Conservation (phyloP, 176 grass and related monocot genomes). For the Musa schizocarpa region DNA sequence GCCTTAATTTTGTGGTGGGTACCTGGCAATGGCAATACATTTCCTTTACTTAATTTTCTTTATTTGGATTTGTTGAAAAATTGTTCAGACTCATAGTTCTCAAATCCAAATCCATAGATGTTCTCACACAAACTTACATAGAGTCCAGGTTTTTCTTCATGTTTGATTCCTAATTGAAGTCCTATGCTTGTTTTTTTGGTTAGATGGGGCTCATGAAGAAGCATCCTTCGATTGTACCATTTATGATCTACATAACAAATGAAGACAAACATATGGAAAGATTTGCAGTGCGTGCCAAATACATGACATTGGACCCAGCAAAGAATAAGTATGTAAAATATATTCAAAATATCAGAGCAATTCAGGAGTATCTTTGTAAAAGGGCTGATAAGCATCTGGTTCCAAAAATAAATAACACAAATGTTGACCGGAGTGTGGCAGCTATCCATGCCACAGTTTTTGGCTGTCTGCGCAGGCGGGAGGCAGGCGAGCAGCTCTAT, state of each 20-base stretch:
- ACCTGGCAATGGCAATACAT: constrained; percentile 12
- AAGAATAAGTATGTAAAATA: constrained; percentile 98
- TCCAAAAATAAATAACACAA: constrained; percentile 94
- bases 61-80: not conserved
- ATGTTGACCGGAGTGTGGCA: constrained; percentile 76
- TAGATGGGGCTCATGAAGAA: constrained; percentile 99
- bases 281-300: constrained; percentile 88
- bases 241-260: constrained; percentile 91
- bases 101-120: too few relatives aligned
- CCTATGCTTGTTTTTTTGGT: not conserved
- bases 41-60: not conserved
- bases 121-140: not conserved
- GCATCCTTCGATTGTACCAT: constrained; percentile 90
- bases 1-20: constrained; percentile 92
- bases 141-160: not conserved
- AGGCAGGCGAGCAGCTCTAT: constrained; percentile 61
- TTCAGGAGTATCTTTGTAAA: constrained; percentile 82
- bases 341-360: constrained; percentile 70
- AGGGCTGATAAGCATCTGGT: constrained; percentile 91
- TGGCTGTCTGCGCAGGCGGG: constrained; percentile 52
- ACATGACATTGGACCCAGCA: constrained; percentile 87
- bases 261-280: constrained; percentile 92
- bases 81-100: too few relatives aligned
- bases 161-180: not conserved
- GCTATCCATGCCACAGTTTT: constrained; percentile 86